Conservation (phyloP, 192 early-diverging fungal species). For the Anaeromyces robustus region DNA sequence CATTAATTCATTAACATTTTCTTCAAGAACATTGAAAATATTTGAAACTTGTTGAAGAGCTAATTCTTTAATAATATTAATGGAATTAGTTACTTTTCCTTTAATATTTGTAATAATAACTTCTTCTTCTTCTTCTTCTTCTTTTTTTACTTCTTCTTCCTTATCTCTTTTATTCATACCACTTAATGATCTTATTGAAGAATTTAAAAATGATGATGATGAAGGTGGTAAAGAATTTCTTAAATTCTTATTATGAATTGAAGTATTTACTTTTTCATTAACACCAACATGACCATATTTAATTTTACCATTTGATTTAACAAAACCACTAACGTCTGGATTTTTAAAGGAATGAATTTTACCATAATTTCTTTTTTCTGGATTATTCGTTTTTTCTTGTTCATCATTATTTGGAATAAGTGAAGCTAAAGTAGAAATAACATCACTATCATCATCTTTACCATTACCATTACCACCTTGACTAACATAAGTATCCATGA, state of each 20-base stretch:
- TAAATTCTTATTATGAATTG: not conserved
- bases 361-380: not conserved
- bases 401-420: not conserved
- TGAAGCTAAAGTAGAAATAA: not conserved
- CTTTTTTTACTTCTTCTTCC: not conserved
- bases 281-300: not conserved
- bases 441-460: not conserved
- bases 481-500: not conserved
- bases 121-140: not conserved
- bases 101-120: too few relatives aligned
- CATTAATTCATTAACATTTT: not conserved
- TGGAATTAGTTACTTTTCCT: not conserved
- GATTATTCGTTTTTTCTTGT: not conserved
- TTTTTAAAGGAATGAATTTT: not conserved
- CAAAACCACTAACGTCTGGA: not conserved
- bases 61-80: not conserved
- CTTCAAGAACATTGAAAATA: not conserved
- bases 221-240: not conserved
- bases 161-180: too few relatives aligned
- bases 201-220: too few relatives aligned
- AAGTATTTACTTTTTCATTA: not conserved
- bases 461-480: not conserved
- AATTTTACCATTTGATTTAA: not conserved
- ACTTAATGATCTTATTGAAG: too few relatives aligned
- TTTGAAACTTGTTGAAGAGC: not conserved